phyloP scores from a whole-genome alignment of 805 yeast genomes.

The Kodamaea hsintzibuensis region DNA sequence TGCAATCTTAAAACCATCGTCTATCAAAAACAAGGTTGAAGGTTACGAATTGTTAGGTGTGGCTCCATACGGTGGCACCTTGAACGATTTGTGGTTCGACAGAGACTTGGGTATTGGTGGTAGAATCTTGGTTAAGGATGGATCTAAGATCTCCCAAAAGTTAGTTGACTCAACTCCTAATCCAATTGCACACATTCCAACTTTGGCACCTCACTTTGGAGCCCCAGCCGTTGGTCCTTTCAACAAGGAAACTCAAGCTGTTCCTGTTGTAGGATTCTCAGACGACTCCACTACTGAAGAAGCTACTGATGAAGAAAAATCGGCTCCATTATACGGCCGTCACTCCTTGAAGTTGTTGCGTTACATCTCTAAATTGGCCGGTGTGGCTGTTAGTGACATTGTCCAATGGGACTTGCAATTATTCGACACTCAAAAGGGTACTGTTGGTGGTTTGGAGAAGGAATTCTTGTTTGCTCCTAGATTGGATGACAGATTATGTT shows the following conservation, averaged over 20 bases:
- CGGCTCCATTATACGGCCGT: conserved; percentile 64
- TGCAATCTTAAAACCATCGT: conserved; percentile 68
- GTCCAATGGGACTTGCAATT: conserved; percentile 74
- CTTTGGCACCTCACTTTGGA: conserved; percentile 89
- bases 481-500: conserved; percentile 81
- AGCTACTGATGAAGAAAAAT: conserved; percentile 59
- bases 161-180: conserved; percentile 60
- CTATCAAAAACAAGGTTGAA: conserved; percentile 59
- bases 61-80: conserved; percentile 80
- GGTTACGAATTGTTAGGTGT: conserved; percentile 81
- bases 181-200: conserved; percentile 79
- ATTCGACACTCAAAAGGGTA: conserved; percentile 79
- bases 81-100: conserved; percentile 72
- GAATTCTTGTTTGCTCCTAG: conserved; percentile 84
- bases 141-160: conserved; percentile 39
- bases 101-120: conserved; percentile 88
- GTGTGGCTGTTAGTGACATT: conserved; percentile 59
- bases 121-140: conserved; percentile 54
- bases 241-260: conserved; percentile 73
- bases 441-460: conserved; percentile 71
- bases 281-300: conserved; percentile 17
- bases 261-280: conserved; percentile 73
- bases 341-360: conserved; percentile 70
- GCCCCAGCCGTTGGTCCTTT: conserved; percentile 65
- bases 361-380: conserved; percentile 63